These are phyloP conservation scores for Cyberlindnera meyerae DNA, from an alignment of 805 yeast species.

Conservation along the genomic window DNA sequence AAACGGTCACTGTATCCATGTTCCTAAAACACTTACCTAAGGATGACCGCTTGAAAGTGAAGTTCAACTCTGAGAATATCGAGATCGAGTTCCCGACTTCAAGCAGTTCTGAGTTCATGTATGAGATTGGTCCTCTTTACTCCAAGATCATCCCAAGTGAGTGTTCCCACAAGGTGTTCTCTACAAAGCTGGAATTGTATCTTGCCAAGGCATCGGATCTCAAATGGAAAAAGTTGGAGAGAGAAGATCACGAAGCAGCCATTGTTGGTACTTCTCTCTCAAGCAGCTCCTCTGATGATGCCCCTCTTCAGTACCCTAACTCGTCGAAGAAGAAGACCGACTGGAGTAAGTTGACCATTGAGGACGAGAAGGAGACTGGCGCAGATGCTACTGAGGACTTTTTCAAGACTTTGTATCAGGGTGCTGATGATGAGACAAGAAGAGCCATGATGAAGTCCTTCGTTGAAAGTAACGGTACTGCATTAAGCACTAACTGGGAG, in stretches of 20 bases:
- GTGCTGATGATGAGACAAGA: slow-evolving; percentile 80
- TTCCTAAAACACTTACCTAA: slow-evolving; percentile 63
- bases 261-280: neutral
- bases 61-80: slow-evolving; percentile 34
- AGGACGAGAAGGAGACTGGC: slow-evolving; percentile 41
- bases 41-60: slow-evolving; percentile 39
- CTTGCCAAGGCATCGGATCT: slow-evolving; percentile 41
- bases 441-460: slow-evolving; percentile 97
- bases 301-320: slow-evolving; percentile 43
- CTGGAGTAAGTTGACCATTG: slow-evolving; percentile 60
- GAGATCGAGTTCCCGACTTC: slow-evolving; percentile 44
- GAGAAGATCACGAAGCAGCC: slow-evolving; percentile 10
- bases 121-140: slow-evolving; percentile 48
- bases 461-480: slow-evolving; percentile 90
- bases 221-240: slow-evolving; percentile 53
- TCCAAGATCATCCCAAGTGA: slow-evolving; percentile 43
- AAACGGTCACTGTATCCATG: slow-evolving; percentile 57
- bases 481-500: slow-evolving; percentile 89
- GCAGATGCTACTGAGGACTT: slow-evolving; percentile 54
- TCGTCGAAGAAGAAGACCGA: slow-evolving; percentile 59
- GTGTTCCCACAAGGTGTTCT: slow-evolving; percentile 47
- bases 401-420: slow-evolving; percentile 67
- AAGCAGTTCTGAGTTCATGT: slow-evolving; percentile 51
- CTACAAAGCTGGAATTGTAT: slow-evolving; percentile 72
- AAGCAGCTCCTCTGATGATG: neutral